These are phyloP conservation scores for Dactylis glomerata DNA, from an alignment of 176 grass and related monocot genomes.

Conservation along the genomic window DNA sequence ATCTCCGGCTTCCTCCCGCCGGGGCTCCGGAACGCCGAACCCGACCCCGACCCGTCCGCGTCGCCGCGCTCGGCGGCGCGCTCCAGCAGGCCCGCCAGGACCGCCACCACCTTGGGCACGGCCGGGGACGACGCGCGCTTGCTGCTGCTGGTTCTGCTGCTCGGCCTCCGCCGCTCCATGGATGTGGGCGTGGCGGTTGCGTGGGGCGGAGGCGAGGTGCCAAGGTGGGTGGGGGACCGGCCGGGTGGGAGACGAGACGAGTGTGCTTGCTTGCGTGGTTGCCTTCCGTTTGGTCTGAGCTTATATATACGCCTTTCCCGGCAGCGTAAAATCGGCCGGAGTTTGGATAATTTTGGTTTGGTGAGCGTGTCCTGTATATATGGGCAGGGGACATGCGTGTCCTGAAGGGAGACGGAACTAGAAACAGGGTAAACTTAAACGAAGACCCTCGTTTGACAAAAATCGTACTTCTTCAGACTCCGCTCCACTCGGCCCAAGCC, in stretches of 20 bases:
- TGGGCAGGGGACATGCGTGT: not conserved
- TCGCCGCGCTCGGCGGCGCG: slow-evolving; percentile 31
- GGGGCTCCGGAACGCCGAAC: slow-evolving; percentile 35
- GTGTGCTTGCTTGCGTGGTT: not conserved
- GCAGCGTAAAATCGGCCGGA: not conserved
- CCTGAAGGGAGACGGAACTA: not conserved
- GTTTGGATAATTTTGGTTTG: not conserved
- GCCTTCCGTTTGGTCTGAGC: not conserved
- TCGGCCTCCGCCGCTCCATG: not conserved
- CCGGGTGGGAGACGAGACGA: not conserved
- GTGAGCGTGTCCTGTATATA: not conserved
- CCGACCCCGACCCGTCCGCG: not conserved
- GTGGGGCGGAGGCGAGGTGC: not conserved
- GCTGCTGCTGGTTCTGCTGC: not conserved
- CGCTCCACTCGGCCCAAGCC: too few relatives aligned
- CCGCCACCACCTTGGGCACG: slow-evolving; percentile 41
- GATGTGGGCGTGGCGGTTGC: not conserved
- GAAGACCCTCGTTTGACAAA: not conserved
- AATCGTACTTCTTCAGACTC: too few relatives aligned
- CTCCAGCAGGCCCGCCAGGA: slow-evolving; percentile 60
- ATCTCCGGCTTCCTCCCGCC: slow-evolving; percentile 40
- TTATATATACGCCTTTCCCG: not conserved
- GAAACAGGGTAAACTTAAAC: not conserved
- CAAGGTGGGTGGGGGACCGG: not conserved
- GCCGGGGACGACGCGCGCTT: not conserved